phyloP scores from a whole-genome alignment of 495 filamentous ascomycete species.

The Neurospora sp. region DNA sequence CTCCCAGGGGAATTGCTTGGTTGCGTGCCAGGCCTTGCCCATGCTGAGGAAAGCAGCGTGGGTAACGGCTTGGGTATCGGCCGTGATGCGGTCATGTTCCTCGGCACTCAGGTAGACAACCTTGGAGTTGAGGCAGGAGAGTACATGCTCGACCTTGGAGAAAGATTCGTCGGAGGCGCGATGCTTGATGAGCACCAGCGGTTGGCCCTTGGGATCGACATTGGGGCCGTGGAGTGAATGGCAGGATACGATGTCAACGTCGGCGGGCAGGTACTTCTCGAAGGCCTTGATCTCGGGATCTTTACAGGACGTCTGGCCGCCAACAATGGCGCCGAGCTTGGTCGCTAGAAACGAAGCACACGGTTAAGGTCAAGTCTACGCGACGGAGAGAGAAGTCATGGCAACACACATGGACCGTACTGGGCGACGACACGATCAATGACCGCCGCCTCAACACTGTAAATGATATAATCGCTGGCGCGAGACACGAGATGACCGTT shows the following conservation, averaged over 20 bases:
- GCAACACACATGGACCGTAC: constrained; percentile 79
- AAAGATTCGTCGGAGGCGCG: constrained; percentile 71
- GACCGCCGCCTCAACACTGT: constrained; percentile 88
- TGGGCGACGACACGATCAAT: constrained; percentile 75
- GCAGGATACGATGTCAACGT: constrained; percentile 91
- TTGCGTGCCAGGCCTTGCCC: constrained; percentile 93
- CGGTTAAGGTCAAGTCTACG: constrained; percentile 7
- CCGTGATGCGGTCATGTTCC: constrained; percentile 92
- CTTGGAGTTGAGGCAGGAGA: constrained; percentile 72
- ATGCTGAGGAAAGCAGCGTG: constrained; percentile 95
- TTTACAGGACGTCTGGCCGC: constrained; percentile 97
- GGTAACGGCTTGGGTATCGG: constrained; percentile 95
- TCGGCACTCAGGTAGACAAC: constrained; percentile 77
- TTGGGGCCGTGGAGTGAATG: constrained; percentile 94
- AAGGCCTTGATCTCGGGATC: constrained; percentile 92
- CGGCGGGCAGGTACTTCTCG: constrained; percentile 72
- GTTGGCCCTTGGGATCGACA: constrained; percentile 78
- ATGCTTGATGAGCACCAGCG: constrained; percentile 87
- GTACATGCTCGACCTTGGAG: constrained; percentile 64
- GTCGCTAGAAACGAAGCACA: constrained; percentile 51
- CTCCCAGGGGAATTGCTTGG: constrained; percentile 93
- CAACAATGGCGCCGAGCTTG: constrained; percentile 85
- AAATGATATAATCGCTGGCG: constrained; percentile 92
- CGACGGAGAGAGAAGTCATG: constrained; percentile 5
- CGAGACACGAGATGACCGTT: constrained; percentile 95